Conservation (phyloP, 768 basidiomycete species). For the Tylopilus intermedius region DNA sequence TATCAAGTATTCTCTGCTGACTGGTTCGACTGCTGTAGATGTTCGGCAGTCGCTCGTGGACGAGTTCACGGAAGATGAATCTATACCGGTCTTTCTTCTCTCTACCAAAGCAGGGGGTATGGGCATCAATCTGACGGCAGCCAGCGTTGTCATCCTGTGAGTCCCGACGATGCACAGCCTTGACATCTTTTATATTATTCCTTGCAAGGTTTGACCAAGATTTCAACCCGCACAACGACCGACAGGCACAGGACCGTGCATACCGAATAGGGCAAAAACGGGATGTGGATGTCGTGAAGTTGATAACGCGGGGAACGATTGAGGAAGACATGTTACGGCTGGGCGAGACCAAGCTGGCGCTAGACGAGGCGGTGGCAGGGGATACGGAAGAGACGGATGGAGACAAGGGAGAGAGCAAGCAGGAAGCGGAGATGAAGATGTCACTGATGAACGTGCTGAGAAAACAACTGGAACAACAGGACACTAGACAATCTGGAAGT, state of each 20-base stretch:
- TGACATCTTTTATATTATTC: not conserved
- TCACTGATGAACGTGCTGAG: slow-evolving; percentile 81
- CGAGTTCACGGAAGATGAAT: slow-evolving; percentile 81
- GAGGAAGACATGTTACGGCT: slow-evolving; percentile 94
- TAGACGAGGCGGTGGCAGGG: slow-evolving; percentile 93
- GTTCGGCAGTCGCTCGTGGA: slow-evolving; percentile 91
- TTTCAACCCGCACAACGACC: slow-evolving; percentile 97
- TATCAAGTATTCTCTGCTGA: slow-evolving; percentile 77
- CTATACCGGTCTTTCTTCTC: slow-evolving; percentile 83
- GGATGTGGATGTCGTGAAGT: slow-evolving; percentile 90
- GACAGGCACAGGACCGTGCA: slow-evolving; percentile 95
- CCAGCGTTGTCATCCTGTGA: slow-evolving; percentile 90
- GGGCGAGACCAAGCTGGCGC: slow-evolving; percentile 82
- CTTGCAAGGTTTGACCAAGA: slow-evolving; percentile 85
- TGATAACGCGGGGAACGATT: slow-evolving; percentile 87
- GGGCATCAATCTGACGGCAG: slow-evolving; percentile 96
- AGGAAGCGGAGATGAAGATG: slow-evolving; percentile 79
- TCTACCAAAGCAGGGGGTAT: slow-evolving; percentile 93
- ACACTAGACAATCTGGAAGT: slow-evolving; percentile 19
- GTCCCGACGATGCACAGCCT: slow-evolving; percentile 17
- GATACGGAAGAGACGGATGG: slow-evolving; percentile 52
- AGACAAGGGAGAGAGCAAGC: slow-evolving; percentile 54
- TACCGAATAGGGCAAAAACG: slow-evolving; percentile 95
- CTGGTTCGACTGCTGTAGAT: slow-evolving; percentile 91
- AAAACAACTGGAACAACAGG: slow-evolving; percentile 70